Base-by-base conservation (phyloP, 768 basidiomycete species). In the Daedaleopsis sinensis region DNA sequence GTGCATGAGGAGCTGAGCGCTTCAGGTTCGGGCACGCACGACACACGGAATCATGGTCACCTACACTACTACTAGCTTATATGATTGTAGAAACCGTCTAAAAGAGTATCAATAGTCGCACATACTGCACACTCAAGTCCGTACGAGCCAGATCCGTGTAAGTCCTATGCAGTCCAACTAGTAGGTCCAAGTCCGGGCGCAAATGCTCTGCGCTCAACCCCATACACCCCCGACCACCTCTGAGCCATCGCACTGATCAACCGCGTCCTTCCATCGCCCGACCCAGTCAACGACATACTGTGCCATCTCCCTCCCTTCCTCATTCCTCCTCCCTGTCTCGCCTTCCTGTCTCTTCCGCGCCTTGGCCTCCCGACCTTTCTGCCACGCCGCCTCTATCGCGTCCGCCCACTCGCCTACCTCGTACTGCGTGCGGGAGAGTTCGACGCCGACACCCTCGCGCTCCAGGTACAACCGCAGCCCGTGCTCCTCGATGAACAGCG, bases 401-500 rank as follows among this genome's bases (percentile, higher is more conserved):
- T 66, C 60, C 1, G 88, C 85, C 90, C 90, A 92, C 55, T 89
- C 83, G 10, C 90, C 90, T n/a, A 74, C 77, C 70, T 91, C 90
- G 66, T 91, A 91, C 11, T 79, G 76, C 27, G 80, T 75, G 19
- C 89, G 82, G 16, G 82, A 76, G 38, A 93, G 79, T 71, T 90
- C 89, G 35, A 91, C 78, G 10, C 89, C 89, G 16, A 86, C 83
- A 15, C 90, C 91, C 48, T 87, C 83, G 23, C 74, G 75, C 42
- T 83, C 77, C 42, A 93, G 83, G 36, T 89, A 76, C 15, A 87
- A 76, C 5, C 85, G 83, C 36, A 93, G 77, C 3, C 91, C 91
- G 66, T 89, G 86, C 70, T 93, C 91, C 68, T 93, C 91, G 44
- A 92, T 84, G 66, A 93, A 93, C 39, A 92, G 76, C 0, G 91